phyloP scores from a whole-genome alignment of 495 filamentous ascomycete genomes.

The Hyaloscypha bicolor region DNA sequence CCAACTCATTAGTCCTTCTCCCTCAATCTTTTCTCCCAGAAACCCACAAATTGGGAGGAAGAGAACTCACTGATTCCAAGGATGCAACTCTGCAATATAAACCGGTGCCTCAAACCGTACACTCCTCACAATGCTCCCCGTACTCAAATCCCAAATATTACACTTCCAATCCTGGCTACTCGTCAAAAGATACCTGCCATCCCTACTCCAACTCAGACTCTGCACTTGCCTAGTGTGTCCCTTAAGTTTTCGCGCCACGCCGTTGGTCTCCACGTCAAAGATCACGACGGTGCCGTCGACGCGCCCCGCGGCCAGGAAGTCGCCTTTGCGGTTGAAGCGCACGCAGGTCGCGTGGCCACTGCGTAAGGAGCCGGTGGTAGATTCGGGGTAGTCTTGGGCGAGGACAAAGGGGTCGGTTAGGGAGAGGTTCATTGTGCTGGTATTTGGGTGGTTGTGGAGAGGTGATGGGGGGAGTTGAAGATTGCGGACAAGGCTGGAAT shows the following conservation, averaged over 20 bases:
- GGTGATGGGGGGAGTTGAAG: no score
- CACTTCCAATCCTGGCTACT: conserved; percentile 95
- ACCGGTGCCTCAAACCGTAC: conserved; percentile 89
- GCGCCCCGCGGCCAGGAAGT: conserved; percentile 90
- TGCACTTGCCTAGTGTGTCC: conserved; percentile 92
- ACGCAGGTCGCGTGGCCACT: conserved; percentile 65
- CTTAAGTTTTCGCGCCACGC: conserved; percentile 87
- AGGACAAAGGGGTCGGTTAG: conserved; percentile 82
- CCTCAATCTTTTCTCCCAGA: background rate
- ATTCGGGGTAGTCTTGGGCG: conserved; percentile 92
- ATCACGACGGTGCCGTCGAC: conserved; percentile 93
- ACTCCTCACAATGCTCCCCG: conserved; percentile 66
- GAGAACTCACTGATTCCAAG: conserved; percentile 76
- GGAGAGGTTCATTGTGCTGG: conserved; percentile 69
- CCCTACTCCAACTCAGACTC: conserved; percentile 89
- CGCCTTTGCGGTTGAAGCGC: conserved; percentile 91
- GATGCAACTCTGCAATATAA: conserved; percentile 93
- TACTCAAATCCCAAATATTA: conserved; percentile 85
- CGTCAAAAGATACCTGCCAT: conserved; percentile 90
- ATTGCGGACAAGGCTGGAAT: no score
- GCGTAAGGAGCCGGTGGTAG: conserved; percentile 82
- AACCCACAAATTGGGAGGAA: background rate
- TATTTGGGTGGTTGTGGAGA: background rate
- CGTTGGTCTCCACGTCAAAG: conserved; percentile 96
- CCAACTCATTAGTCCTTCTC: conserved; percentile 3